A percentile compares a stretch with the other conserved stretches of the same genome.
These are phyloP conservation scores for Penicillium turbatum DNA, from an alignment of 495 filamentous ascomycete species.

Conservation along the genomic window DNA sequence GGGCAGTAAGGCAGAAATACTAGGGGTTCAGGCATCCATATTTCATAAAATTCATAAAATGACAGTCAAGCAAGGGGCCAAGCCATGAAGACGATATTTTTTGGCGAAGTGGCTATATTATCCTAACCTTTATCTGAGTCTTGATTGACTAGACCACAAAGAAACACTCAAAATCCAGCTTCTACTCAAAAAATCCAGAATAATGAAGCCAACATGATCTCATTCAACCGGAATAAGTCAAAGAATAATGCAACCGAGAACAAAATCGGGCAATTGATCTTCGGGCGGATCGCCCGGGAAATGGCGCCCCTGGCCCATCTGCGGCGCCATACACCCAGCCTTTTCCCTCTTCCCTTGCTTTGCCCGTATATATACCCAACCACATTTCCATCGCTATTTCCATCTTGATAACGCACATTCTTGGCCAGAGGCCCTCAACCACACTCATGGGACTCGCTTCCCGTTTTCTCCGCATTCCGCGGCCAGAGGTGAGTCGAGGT, in stretches of 20 bases:
- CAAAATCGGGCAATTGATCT: slow-evolving; percentile 9
- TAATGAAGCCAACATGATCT: not conserved
- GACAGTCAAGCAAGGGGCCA: not conserved
- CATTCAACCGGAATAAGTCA: not conserved
- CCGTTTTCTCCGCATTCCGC: slow-evolving; percentile 54
- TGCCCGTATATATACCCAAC: slow-evolving; percentile 10
- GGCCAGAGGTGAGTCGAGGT: slow-evolving; percentile 49
- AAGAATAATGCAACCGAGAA: not conserved
- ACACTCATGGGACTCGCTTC: slow-evolving; percentile 44
- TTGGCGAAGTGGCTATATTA: not conserved
- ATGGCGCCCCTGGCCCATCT: slow-evolving; percentile 22
- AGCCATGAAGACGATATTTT: not conserved
- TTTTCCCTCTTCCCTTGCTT: slow-evolving; percentile 16
- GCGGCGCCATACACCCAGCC: slow-evolving; percentile 22
- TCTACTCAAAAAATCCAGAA: not conserved
- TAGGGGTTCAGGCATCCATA: not conserved
- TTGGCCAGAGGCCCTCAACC: slow-evolving; percentile 7
- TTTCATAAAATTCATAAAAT: slow-evolving; percentile 1
- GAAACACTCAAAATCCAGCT: too few relatives aligned
- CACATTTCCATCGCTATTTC: slow-evolving; percentile 16
- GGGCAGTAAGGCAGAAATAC: not conserved
- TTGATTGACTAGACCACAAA: too few relatives aligned
- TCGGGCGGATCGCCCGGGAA: slow-evolving; percentile 27
- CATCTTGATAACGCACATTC: slow-evolving; percentile 7
- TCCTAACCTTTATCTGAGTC: too few relatives aligned